phyloP scores from a whole-genome alignment of 306 rosid species.

The barrel medic (Medicago truncatula) region MtrunA17r5.0-ANR NC_053049.1:35057001-35057500 shows the following conservation, averaged over 20 bases:
- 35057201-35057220: constrained; percentile 83
- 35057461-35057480: background rate
- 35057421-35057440: background rate
- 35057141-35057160: background rate
- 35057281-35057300: constrained; percentile 75
- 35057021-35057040: constrained; percentile 89
- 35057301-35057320: constrained; percentile 75
- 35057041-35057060: constrained; percentile 82
- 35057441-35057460: background rate
- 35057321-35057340: constrained; percentile 80
- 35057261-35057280: constrained; percentile 82
- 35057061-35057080: constrained; percentile 85
- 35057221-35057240: constrained; percentile 74
- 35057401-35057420: background rate
- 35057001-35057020: constrained; percentile 90
- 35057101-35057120: background rate
- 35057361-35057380: background rate
- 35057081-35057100: constrained; percentile 72
- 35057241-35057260: constrained; percentile 83
- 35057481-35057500: background rate
- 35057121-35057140: background rate
- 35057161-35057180: background rate
- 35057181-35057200: constrained; percentile 55
- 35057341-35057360: background rate
- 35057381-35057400: background rate